phyloP scores from a whole-genome alignment of 1,139 yeast genomes.

The Meyerozyma athensensis region DNA sequence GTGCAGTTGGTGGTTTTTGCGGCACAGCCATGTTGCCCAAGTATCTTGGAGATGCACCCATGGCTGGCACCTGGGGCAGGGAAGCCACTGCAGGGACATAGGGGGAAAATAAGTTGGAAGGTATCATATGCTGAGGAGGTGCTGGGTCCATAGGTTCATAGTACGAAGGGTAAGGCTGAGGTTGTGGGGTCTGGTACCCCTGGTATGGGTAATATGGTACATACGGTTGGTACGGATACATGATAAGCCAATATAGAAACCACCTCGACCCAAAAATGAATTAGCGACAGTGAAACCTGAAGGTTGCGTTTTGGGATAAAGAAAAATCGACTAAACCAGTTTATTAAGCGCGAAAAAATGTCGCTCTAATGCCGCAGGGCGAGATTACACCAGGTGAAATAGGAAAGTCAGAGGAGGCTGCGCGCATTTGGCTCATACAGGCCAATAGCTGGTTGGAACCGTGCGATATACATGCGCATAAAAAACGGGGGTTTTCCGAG shows the following conservation, averaged over 20 bases:
- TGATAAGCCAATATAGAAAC: neutral
- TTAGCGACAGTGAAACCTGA: no score
- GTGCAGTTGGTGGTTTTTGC: conserved; percentile 11
- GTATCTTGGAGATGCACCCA: conserved; percentile 24
- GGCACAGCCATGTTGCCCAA: conserved; percentile 13
- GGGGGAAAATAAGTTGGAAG: conserved; percentile 68
- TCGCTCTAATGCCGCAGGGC: neutral
- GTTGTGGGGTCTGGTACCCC: neutral
- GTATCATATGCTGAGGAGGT: conserved; percentile 62
- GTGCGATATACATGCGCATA: no score
- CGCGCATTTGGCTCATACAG: neutral
- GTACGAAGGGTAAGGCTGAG: neutral
- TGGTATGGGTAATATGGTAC: conserved; percentile 1
- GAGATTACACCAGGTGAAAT: neutral
- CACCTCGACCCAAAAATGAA: no score
- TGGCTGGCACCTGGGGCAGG: conserved; percentile 9
- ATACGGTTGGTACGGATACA: conserved; percentile 1
- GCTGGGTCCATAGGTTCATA: conserved; percentile 39
- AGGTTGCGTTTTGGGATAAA: neutral
- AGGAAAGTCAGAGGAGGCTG: neutral
- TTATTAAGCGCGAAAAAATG: no score
- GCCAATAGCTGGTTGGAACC: neutral
- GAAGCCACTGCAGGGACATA: conserved; percentile 38
- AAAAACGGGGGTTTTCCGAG: no score
- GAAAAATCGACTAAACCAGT: no score